Evolutionary conservation across 148 eudicot species (phyloP).

Genomic region (Fagopyrum homotropicum): DNA sequence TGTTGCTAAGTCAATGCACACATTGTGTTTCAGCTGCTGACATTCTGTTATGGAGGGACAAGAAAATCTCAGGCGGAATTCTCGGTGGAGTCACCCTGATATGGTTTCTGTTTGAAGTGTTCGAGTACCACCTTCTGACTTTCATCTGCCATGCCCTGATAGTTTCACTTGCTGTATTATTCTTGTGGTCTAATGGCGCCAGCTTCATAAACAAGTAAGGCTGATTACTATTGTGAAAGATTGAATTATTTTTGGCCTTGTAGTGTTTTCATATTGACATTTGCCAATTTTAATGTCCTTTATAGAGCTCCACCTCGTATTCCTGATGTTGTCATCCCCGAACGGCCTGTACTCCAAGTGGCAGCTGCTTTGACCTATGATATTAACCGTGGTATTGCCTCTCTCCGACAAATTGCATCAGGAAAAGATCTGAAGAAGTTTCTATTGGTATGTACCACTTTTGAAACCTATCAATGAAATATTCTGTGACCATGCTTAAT

Average conservation of each 20-base stretch:
- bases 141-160: constrained; percentile 69
- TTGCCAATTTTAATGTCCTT: background rate
- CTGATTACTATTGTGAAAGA: background rate
- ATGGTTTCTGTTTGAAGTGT: constrained; percentile 70
- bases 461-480: background rate
- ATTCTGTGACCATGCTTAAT: background rate
- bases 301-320: constrained; percentile 46
- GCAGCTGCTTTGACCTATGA: constrained; percentile 43
- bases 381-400: constrained; percentile 39
- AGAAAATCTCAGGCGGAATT: constrained; percentile 65
- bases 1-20: background rate
- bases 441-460: constrained; percentile 29
- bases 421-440: constrained; percentile 63
- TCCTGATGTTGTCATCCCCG: constrained; percentile 49
- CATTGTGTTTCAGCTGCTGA: constrained; percentile 67
- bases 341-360: constrained; percentile 38
- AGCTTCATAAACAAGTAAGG: constrained; percentile 38
- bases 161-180: constrained; percentile 44
- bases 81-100: constrained; percentile 61
- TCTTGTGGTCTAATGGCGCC: constrained; percentile 74
- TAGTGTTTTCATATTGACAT: background rate
- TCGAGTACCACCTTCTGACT: constrained; percentile 69
- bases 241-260: background rate
- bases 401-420: constrained; percentile 44
- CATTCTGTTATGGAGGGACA: constrained; percentile 81